A percentile compares a stretch with the other conserved stretches of the same genome.
These are phyloP conservation scores for Neopestalotiopsis rosae DNA, from an alignment of 2,329 filamentous ascomycete genomes.

Conservation along the genomic window DNA sequence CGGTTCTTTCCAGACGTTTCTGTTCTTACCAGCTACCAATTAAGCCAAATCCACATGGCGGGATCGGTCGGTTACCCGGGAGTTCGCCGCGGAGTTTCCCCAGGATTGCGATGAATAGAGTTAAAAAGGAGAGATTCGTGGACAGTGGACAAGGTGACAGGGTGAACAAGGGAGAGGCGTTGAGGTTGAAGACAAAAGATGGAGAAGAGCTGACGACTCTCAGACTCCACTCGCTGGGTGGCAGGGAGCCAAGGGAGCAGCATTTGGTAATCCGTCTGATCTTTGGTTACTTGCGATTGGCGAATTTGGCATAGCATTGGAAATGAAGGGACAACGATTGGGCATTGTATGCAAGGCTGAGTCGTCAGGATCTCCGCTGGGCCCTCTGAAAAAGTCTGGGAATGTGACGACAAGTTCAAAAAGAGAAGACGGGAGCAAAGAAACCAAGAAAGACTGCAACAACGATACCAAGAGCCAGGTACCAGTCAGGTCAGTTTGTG, in stretches of 20 bases:
- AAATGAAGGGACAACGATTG: constrained; percentile 8
- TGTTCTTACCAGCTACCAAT: background rate
- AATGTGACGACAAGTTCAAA: background rate
- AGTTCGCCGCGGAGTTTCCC: background rate
- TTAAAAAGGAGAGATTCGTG: background rate
- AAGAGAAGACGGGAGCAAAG: background rate
- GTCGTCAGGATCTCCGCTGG: constrained; percentile 5
- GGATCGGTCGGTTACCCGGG: background rate
- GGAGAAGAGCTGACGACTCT: background rate
- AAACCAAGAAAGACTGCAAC: background rate
- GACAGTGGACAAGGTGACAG: background rate
- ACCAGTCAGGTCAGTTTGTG: background rate
- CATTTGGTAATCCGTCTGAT: background rate
- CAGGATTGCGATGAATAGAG: constrained; percentile 1
- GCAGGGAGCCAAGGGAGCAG: background rate
- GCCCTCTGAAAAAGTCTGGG: background rate
- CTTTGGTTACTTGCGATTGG: background rate
- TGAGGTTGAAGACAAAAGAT: background rate
- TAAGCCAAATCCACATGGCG: too few relatives aligned
- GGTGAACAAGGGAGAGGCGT: background rate
- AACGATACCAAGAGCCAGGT: background rate
- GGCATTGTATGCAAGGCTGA: background rate
- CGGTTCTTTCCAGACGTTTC: constrained; percentile 1
- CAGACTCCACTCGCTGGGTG: background rate
- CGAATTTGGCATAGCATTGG: background rate